Evolutionary conservation across 495 filamentous ascomycete genomes (phyloP).

Genomic region (Staphylotrichum tortipilum): DNA sequence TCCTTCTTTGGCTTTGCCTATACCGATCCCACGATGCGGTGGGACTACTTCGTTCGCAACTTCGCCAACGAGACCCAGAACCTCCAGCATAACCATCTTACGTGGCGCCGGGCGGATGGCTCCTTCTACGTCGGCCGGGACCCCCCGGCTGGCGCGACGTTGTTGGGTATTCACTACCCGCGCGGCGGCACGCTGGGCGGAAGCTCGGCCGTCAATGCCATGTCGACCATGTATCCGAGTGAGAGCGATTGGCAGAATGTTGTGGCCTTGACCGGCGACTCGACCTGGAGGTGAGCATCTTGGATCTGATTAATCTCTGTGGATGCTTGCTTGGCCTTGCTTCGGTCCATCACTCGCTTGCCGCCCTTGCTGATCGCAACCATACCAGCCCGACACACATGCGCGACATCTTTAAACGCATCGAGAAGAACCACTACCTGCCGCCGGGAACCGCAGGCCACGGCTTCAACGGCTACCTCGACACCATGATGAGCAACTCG

Average conservation of each 20-base stretch:
- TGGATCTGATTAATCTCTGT: too few relatives aligned
- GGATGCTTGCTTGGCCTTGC: too few relatives aligned
- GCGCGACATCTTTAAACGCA: slow-evolving; percentile 26
- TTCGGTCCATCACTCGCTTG: too few relatives aligned
- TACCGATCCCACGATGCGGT: slow-evolving; percentile 29
- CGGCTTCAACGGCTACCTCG: slow-evolving; percentile 34
- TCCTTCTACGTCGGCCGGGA: slow-evolving; percentile 28
- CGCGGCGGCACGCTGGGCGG: slow-evolving; percentile 29
- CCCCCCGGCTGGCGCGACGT: slow-evolving; percentile 23
- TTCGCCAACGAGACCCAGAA: slow-evolving; percentile 25
- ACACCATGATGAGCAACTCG: slow-evolving; percentile 28
- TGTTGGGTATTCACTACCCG: slow-evolving; percentile 30
- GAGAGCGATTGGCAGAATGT: slow-evolving; percentile 31
- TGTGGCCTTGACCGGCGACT: slow-evolving; percentile 28
- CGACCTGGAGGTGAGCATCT: slow-evolving; percentile 23
- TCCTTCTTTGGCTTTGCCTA: slow-evolving; percentile 16
- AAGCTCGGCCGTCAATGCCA: slow-evolving; percentile 31
- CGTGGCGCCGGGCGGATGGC: slow-evolving; percentile 26
- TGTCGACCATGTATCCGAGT: slow-evolving; percentile 27
- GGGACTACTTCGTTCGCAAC: slow-evolving; percentile 33
- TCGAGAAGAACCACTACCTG: slow-evolving; percentile 29
- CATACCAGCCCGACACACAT: slow-evolving; percentile 28
- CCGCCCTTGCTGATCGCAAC: not conserved
- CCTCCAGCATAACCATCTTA: slow-evolving; percentile 28
- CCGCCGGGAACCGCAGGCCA: slow-evolving; percentile 24